Percentiles rank a stretch among this genome's conserved stretches.
Conservation (phyloP, 495 filamentous ascomycete genomes). For the Collariella sp. region DNA sequence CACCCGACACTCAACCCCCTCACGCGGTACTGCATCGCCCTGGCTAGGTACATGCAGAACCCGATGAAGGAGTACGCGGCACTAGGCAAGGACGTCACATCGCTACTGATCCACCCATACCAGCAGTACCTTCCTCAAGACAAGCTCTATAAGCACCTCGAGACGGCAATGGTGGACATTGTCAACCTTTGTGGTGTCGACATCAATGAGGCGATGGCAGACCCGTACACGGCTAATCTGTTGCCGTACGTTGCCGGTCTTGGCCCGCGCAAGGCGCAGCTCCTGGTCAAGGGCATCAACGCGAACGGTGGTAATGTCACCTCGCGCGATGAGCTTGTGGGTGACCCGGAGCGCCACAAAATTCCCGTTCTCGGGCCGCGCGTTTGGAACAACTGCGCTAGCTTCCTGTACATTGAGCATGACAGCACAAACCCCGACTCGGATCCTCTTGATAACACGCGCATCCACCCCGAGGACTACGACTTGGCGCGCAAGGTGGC, state of each 20-base stretch:
- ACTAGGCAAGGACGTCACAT: conserved; percentile 76
- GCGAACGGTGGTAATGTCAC: conserved; percentile 73
- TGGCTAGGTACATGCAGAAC: conserved; percentile 86
- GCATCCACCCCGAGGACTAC: conserved; percentile 96
- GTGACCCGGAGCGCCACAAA: conserved; percentile 67
- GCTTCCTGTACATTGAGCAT: conserved; percentile 84
- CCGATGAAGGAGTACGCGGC: conserved; percentile 94
- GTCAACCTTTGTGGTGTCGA: conserved; percentile 94
- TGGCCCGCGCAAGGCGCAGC: conserved; percentile 82
- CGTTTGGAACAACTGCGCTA: conserved; percentile 93
- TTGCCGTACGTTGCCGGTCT: conserved; percentile 88
- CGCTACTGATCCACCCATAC: conserved; percentile 77
- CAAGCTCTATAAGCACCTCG: conserved; percentile 72
- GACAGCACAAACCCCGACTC: conserved; percentile 67
- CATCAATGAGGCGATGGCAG: conserved; percentile 78
- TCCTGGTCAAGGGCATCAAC: conserved; percentile 83
- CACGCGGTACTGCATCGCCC: conserved; percentile 76
- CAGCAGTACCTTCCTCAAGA: conserved; percentile 83
- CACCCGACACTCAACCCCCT: conserved; percentile 69
- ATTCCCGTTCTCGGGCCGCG: conserved; percentile 74
- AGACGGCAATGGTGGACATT: conserved; percentile 94
- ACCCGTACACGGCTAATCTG: conserved; percentile 72
- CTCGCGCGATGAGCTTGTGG: conserved; percentile 76
- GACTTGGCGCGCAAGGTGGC: conserved; percentile 96
- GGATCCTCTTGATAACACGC: conserved; percentile 91